Conservation (phyloP, 768 basidiomycete genomes). For the Roridomyces roridus region DNA sequence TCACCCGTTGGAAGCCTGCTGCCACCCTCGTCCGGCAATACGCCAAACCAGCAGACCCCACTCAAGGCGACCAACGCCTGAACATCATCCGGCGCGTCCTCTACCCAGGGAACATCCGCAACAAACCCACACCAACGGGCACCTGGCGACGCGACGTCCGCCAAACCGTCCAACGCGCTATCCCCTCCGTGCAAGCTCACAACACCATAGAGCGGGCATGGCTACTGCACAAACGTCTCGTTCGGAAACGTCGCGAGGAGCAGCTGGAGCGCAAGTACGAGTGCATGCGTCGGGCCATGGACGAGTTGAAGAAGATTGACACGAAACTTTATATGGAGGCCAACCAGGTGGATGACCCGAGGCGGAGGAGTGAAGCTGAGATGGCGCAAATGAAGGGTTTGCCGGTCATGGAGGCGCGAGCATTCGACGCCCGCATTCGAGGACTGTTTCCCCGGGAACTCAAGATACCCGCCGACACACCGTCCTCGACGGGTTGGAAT, state of each 20-base stretch:
- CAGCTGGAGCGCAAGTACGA: constrained; percentile 80
- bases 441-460: constrained; percentile 90
- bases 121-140: constrained; percentile 76
- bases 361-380: constrained; percentile 63
- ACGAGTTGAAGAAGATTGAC: constrained; percentile 71
- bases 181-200: constrained; percentile 89
- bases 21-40: constrained; percentile 43
- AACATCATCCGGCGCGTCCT: constrained; percentile 73
- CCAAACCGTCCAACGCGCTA: constrained; percentile 78
- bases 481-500: constrained; percentile 81
- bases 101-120: constrained; percentile 80
- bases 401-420: constrained; percentile 70
- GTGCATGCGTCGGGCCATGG: constrained; percentile 86
- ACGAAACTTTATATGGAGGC: constrained; percentile 69
- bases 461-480: constrained; percentile 85
- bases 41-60: constrained; percentile 48
- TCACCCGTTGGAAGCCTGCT: constrained; percentile 36
- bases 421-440: constrained; percentile 76
- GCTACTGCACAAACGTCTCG: constrained; percentile 78
- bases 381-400: constrained; percentile 63
- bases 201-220: constrained; percentile 93
- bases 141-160: constrained; percentile 85
- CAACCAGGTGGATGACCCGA: constrained; percentile 78
- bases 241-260: constrained; percentile 70
- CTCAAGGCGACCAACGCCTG: constrained; percentile 68